These are phyloP conservation scores for Cenococcum geophilum DNA, from an alignment of 495 filamentous ascomycete species.

Conservation along the genomic window DNA sequence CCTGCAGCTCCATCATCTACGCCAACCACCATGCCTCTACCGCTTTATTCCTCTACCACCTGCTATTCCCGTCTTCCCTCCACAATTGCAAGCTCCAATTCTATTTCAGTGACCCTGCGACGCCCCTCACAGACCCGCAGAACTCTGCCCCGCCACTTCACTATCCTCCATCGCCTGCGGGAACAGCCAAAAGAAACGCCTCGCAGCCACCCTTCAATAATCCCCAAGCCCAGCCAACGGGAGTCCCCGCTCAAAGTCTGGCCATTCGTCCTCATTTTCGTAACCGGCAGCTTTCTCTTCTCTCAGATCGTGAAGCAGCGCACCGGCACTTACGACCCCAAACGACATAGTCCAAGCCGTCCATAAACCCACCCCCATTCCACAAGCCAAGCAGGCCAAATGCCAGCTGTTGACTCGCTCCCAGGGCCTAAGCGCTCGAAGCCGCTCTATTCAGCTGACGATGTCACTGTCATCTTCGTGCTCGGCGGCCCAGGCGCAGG, in stretches of 20 bases:
- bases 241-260: constrained; percentile 53
- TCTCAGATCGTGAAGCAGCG: constrained; percentile 56
- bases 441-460: constrained; percentile 71
- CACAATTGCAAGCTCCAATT: not conserved
- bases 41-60: not conserved
- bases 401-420: constrained; percentile 48
- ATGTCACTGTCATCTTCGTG: constrained; percentile 84
- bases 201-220: constrained; percentile 5
- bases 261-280: constrained; percentile 58
- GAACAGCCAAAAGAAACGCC: constrained; percentile 9
- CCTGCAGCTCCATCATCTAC: not conserved
- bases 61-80: not conserved
- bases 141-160: not conserved
- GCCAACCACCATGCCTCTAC: not conserved
- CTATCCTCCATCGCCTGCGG: constrained; percentile 21
- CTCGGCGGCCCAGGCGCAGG: constrained; percentile 74
- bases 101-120: not conserved
- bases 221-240: constrained; percentile 16
- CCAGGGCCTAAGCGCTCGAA: constrained; percentile 47
- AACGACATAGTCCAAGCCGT: constrained; percentile 23
- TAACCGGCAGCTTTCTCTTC: constrained; percentile 55
- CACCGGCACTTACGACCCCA: constrained; percentile 37
- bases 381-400: constrained; percentile 17
- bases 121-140: not conserved
- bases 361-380: constrained; percentile 25